Evolutionary conservation across 306 rosid species (phyloP).

Genomic region (Sindora glabra): DNA sequence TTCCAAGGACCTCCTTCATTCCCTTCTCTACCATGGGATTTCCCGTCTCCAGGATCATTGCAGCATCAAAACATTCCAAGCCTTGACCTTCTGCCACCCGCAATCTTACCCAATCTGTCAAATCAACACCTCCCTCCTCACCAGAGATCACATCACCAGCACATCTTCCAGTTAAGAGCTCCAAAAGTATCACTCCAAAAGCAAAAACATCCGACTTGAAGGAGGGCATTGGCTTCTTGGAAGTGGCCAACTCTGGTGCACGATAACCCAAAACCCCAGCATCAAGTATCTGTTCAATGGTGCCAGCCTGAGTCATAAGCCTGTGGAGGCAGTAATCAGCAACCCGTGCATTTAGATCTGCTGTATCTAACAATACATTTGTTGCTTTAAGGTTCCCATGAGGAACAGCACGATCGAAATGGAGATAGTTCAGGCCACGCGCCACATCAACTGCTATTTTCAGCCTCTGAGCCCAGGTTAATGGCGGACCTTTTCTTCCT

Average conservation of each 20-base stretch:
- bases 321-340: conserved; percentile 99
- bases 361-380: conserved; percentile 75
- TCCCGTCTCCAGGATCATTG: conserved; percentile 51
- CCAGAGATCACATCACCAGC: conserved; percentile 93
- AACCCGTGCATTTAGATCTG: conserved; percentile 82
- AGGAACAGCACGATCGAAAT: conserved; percentile 97
- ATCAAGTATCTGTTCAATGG: conserved; percentile 89
- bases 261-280: conserved; percentile 93
- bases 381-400: conserved; percentile 96
- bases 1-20: conserved; percentile 84
- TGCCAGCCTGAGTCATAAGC: conserved; percentile 97
- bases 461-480: conserved; percentile 89
- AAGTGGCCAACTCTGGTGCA: conserved; percentile 87
- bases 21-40: conserved; percentile 76
- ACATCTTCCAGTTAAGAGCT: conserved; percentile 89
- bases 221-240: conserved; percentile 92
- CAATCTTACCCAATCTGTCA: conserved; percentile 84
- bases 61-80: conserved; percentile 75
- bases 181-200: conserved; percentile 82
- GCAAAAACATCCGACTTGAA: conserved; percentile 97
- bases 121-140: conserved; percentile 75
- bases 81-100: conserved; percentile 79
- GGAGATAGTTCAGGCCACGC: conserved; percentile 99
- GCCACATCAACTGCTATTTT: conserved; percentile 94
- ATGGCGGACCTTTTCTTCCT: conserved; percentile 78